These are phyloP conservation scores for Apiospora arundinis DNA, from an alignment of 2,329 filamentous ascomycete species.

Conservation along the genomic window DNA sequence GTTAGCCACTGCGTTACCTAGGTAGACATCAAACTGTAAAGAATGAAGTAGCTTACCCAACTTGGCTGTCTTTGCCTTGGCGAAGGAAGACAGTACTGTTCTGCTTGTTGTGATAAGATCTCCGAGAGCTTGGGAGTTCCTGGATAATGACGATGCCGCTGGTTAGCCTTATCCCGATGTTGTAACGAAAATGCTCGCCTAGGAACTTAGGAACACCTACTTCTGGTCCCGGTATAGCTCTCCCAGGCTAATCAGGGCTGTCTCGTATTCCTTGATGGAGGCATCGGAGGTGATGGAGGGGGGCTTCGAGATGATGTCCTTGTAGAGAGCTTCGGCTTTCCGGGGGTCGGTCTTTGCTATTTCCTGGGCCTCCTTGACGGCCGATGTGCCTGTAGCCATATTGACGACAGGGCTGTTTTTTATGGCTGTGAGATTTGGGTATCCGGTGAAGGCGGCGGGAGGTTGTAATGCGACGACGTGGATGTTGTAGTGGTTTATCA, in stretches of 20 bases:
- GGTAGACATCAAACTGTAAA: no score
- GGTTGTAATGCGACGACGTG: conserved; percentile 9
- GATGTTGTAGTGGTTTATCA: background rate
- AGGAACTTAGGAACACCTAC: no score
- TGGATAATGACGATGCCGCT: background rate
- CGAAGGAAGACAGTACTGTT: conserved; percentile 91
- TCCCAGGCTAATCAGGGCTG: conserved; percentile 84
- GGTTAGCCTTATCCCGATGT: background rate
- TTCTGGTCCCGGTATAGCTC: conserved; percentile 92
- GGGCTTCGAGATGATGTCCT: conserved; percentile 85
- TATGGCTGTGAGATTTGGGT: background rate
- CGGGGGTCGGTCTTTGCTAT: conserved; percentile 79
- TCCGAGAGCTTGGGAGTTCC: conserved; percentile 43
- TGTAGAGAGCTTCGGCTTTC: conserved; percentile 87
- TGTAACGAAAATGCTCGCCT: background rate
- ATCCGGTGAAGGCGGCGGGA: background rate
- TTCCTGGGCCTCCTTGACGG: conserved; percentile 86
- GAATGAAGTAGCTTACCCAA: conserved; percentile 68
- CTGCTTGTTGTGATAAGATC: conserved; percentile 89
- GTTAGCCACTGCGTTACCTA: background rate
- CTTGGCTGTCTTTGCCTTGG: conserved; percentile 98
- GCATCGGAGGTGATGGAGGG: conserved; percentile 84
- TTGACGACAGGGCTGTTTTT: conserved; percentile 14
- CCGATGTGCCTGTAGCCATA: conserved; percentile 40
- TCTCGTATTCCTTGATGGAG: conserved; percentile 90